Evolutionary conservation across 2,329 filamentous ascomycete genomes (phyloP).

Genomic region (Didymella keratinophila): DNA sequence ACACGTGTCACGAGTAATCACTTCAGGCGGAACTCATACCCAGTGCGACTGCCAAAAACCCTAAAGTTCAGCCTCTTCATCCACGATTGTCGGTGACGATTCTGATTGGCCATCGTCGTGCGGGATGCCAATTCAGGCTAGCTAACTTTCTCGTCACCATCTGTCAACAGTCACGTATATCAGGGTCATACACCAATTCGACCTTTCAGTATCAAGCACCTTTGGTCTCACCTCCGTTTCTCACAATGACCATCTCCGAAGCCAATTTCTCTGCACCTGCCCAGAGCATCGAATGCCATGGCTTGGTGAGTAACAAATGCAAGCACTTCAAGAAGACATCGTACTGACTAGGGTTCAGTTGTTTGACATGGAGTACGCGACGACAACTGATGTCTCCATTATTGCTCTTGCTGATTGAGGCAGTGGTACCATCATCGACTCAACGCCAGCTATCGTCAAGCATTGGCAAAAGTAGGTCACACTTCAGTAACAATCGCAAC

Average conservation of each 20-base stretch:
- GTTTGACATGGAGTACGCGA: slow-evolving; percentile 48
- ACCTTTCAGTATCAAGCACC: neutral
- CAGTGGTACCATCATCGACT: slow-evolving; percentile 82
- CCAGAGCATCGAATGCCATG: slow-evolving; percentile 52
- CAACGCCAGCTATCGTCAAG: slow-evolving; percentile 77
- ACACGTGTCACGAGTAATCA: neutral
- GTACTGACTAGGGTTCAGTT: slow-evolving; percentile 29
- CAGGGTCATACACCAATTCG: neutral
- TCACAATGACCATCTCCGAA: slow-evolving; percentile 44
- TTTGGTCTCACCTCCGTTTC: no score
- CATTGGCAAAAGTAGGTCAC: slow-evolving; percentile 73
- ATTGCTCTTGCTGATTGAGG: slow-evolving; percentile 14
- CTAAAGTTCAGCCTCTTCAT: slow-evolving; percentile 3
- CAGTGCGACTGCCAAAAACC: neutral
- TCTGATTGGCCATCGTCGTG: slow-evolving; percentile 13
- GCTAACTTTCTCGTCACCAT: slow-evolving; percentile 7
- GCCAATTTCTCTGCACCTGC: slow-evolving; percentile 53
- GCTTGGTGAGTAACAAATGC: slow-evolving; percentile 48
- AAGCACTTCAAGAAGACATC: neutral
- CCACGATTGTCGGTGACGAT: slow-evolving; percentile 2
- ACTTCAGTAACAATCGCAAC: neutral
- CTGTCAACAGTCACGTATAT: slow-evolving; percentile 10
- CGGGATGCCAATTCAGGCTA: slow-evolving; percentile 14
- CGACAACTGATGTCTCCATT: neutral
- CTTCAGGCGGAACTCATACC: neutral